These are phyloP conservation scores for Cyphellophora attinorum DNA, from an alignment of 2,329 filamentous ascomycete genomes.

Conservation along the genomic window DNA sequence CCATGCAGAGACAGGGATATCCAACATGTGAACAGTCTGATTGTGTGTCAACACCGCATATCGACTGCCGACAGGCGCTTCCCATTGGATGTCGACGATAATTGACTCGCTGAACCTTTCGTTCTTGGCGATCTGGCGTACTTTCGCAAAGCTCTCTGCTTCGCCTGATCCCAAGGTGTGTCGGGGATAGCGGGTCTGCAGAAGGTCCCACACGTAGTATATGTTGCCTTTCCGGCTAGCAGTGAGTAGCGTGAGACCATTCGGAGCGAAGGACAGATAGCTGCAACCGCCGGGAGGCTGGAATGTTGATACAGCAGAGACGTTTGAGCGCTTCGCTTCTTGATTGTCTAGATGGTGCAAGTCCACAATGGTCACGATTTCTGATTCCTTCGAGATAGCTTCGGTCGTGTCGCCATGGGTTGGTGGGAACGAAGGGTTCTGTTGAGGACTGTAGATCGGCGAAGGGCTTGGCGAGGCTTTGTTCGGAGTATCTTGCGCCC, in stretches of 20 bases:
- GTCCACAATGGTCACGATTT: constrained; percentile 37
- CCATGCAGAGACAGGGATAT: constrained; percentile 72
- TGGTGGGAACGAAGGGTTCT: constrained; percentile 32
- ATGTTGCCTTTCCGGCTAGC: constrained; percentile 40
- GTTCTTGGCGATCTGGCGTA: constrained; percentile 80
- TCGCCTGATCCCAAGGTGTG: constrained; percentile 3
- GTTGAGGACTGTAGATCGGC: constrained; percentile 17
- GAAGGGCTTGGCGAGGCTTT: constrained; percentile 22
- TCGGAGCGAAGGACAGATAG: constrained; percentile 39
- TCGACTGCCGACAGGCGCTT: constrained; percentile 67
- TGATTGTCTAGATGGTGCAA: constrained; percentile 31
- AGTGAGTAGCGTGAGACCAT: constrained; percentile 36
- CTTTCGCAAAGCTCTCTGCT: constrained; percentile 26
- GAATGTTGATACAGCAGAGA: constrained; percentile 33
- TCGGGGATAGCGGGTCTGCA: constrained; percentile 36
- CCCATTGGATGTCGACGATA: constrained; percentile 86
- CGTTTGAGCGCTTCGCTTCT: constrained; percentile 21
- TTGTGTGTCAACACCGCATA: constrained; percentile 85
- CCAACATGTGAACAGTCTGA: constrained; percentile 88
- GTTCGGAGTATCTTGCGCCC: constrained; percentile 31
- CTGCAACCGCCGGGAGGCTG: constrained; percentile 40
- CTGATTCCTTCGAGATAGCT: constrained; percentile 28
- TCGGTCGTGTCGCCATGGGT: constrained; percentile 33
- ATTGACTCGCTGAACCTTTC: constrained; percentile 85
- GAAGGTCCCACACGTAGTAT: constrained; percentile 41